Evolutionary conservation across 345 rosid genomes (phyloP), one percentile per base, ranked within the genome.

Genomic region (Brassica rapa): DNA sequence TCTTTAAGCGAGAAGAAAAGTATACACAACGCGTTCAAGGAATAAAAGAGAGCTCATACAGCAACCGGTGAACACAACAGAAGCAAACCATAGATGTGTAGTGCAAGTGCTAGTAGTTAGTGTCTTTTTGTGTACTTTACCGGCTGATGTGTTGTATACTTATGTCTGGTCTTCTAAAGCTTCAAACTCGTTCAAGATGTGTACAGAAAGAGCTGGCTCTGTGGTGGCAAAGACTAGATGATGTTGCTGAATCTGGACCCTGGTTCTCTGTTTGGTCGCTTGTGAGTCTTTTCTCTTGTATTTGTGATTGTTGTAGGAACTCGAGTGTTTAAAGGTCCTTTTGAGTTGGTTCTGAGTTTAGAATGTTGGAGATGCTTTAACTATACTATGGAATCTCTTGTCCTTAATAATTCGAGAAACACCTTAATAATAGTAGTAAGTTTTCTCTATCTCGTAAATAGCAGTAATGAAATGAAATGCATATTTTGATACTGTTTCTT

Each of bases 1-100:
- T 41, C 73, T 86, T 15, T 90, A 84, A 70, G 62, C 62, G 29
- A 64, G 55, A 68, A 53, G 64, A 68, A 11, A 57, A 68, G 75
- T 78, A 41, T 66, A 66, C 73, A 21, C 60, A 64, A 61, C 46
- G 74, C 35, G 1, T 24, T 5, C 55, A 3, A 63, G 57, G 33
- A 68, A 62, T 37, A 65, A 68, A 73, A 67, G 32, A 72, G 74
- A 68, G 74, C 25, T 66, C 46, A 73, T 67, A 62, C 56, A 73
- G 64, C 41, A 67, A 79, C 43, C 69, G 65, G 27, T 46, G 63
- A 66, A 66, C 53, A n/a, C 11, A 39, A 33, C 29, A 68, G 49
- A 74, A 63, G 56, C 10, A 77, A 27, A 6, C 8, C 23, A 33
- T 62, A 70, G 39, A 70, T 62, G 75, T 73, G 79, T 74, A 62